phyloP scores from a whole-genome alignment of 1,284 basidiomycete genomes.

The Ganoderma sinense region DNA sequence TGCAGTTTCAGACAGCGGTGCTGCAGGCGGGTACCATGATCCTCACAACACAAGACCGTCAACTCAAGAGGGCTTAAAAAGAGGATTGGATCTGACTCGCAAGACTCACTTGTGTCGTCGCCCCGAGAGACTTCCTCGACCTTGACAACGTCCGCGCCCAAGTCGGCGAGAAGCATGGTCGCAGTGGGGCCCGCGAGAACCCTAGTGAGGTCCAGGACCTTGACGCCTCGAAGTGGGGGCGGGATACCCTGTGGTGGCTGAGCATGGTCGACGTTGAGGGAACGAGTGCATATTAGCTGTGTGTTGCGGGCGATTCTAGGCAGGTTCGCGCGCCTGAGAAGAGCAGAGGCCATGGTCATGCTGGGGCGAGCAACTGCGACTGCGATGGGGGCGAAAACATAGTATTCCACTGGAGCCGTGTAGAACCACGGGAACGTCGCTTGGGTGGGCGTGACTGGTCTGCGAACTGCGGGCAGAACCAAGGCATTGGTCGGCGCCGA shows the following conservation, averaged over 20 bases:
- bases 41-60: conserved; percentile 50
- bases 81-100: conserved; percentile 23
- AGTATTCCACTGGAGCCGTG: neutral
- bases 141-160: conserved; percentile 93
- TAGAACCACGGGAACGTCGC: neutral
- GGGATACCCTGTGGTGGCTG: conserved; percentile 57
- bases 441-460: neutral
- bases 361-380: neutral
- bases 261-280: conserved; percentile 21
- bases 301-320: neutral
- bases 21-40: conserved; percentile 83
- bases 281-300: neutral
- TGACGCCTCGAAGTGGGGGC: conserved; percentile 82
- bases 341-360: conserved; percentile 14
- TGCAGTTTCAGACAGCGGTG: conserved; percentile 60
- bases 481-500: neutral
- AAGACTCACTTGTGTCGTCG: conserved; percentile 85
- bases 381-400: neutral
- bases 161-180: conserved; percentile 90
- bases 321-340: conserved; percentile 1
- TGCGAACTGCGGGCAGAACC: neutral
- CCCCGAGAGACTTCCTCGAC: conserved; percentile 83
- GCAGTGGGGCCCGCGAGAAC: conserved; percentile 91
- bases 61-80: conserved; percentile 15
- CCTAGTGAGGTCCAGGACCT: conserved; percentile 87